phyloP scores from a whole-genome alignment of 768 basidiomycete genomes.

The Hortiboletus flavorubellus region DNA sequence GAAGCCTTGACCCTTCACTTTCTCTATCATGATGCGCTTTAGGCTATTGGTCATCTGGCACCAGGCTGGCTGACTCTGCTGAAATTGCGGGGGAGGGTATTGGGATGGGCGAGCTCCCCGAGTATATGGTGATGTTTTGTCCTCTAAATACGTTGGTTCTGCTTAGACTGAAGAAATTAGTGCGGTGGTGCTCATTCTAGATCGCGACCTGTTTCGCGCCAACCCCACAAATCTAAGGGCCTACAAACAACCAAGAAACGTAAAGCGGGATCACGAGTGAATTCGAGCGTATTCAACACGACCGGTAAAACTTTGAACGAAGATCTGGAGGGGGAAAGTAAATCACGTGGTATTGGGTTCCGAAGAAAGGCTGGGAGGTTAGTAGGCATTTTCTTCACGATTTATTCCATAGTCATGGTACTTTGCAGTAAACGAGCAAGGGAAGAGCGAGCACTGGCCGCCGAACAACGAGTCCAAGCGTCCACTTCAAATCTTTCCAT shows the following conservation, averaged over 20 bases:
- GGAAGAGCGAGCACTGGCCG: constrained; percentile 75
- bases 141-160: not conserved
- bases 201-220: constrained; percentile 48
- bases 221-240: constrained; percentile 50
- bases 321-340: constrained; percentile 33
- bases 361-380: constrained; percentile 70
- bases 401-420: not conserved
- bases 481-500: constrained; percentile 4
- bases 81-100: constrained; percentile 49
- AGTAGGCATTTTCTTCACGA: constrained; percentile 6
- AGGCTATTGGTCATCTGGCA: constrained; percentile 86
- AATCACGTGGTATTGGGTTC: constrained; percentile 56
- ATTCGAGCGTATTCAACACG: constrained; percentile 57
- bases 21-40: not conserved
- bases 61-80: constrained; percentile 62
- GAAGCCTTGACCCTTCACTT: constrained; percentile 4
- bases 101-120: constrained; percentile 60
- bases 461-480: constrained; percentile 53
- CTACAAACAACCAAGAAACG: constrained; percentile 62
- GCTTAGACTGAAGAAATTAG: constrained; percentile 33
- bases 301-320: constrained; percentile 52
- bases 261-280: constrained; percentile 69
- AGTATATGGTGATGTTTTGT: constrained; percentile 57
- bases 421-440: constrained; percentile 66
- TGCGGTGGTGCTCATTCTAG: constrained; percentile 78